Base-by-base conservation (phyloP, 257 asterid genomes). In the Lantana camara region DNA sequence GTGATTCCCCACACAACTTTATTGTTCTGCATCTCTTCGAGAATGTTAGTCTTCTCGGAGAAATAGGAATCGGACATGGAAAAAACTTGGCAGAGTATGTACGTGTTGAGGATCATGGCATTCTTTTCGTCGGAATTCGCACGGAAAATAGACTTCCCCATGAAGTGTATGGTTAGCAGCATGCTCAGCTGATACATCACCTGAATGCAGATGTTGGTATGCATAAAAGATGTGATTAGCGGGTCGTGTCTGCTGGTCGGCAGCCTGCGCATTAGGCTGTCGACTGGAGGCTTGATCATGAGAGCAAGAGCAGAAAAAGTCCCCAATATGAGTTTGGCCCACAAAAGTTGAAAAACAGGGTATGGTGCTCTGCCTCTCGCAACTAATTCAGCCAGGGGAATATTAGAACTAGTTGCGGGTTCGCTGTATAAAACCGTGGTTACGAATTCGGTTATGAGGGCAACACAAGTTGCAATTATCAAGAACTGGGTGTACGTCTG, bases 1-100 rank as follows among this genome's bases (percentile, higher is more conserved):
- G 62, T 70, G 63, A 61, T 52, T 27, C 75, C 66, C 71, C 66
- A 57, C 29, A 23, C 23, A 9, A 30, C 46, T 27, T 49, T 71
- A 17, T 48, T 48, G 24, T 40, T 56, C 15, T 23, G 61, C 3
- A 73, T 67, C 60, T 73, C 70, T 38, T 45, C 54, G 21, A 66
- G n/a, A 38, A 44, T 20, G 9, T 61, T 64, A 14, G 17, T 54
- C 57, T 40, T 42, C 0, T 42, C 56, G 8, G 15, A 53, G 10
- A 66, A 46, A 16, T 51, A 66, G 0, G 70, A 19, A 15, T 48
- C 63, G 24, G 67, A 41, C 7, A 73, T 35, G 9, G 69, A 29
- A 42, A 53, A 60, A 14, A 56, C 70, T 49, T 73, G 74, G 68
- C 62, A 73, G 45, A 73, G 57, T 23, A 73, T 60, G 34, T 67